phyloP scores from a whole-genome alignment of 345 rosid genomes.

The Turnera subulata region DNA sequence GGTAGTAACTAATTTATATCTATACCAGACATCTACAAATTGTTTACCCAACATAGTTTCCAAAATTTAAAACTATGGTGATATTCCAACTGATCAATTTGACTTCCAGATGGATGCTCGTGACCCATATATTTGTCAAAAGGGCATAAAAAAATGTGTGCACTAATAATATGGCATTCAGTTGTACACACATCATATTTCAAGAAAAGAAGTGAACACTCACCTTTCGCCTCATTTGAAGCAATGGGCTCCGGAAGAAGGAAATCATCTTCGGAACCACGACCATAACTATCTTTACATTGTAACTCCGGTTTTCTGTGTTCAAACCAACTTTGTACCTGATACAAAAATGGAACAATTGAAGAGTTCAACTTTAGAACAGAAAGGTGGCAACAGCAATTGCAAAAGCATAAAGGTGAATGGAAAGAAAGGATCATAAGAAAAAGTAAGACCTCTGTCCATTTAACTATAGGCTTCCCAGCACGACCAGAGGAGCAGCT shows the following conservation, averaged over 20 bases:
- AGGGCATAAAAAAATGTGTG: too few relatives aligned
- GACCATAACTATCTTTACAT: conserved; percentile 30
- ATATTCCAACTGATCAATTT: too few relatives aligned
- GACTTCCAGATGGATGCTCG: too few relatives aligned
- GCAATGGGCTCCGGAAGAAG: conserved; percentile 20
- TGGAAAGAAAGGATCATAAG: not conserved
- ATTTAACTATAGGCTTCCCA: conserved; percentile 58
- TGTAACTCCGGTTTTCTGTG: conserved; percentile 24
- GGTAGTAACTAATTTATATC: too few relatives aligned
- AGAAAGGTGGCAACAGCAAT: not conserved
- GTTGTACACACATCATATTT: not conserved
- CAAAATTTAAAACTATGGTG: too few relatives aligned
- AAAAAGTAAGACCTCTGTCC: conserved; percentile 48
- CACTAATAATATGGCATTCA: not conserved
- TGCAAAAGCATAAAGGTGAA: not conserved
- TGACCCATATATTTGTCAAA: too few relatives aligned
- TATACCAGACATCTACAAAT: too few relatives aligned
- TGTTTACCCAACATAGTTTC: too few relatives aligned
- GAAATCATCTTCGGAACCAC: conserved; percentile 24
- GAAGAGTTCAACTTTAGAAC: not conserved
- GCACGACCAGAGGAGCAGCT: conserved; percentile 67
- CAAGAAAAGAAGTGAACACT: not conserved
- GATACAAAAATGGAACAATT: conserved; percentile 6
- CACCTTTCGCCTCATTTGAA: conserved; percentile 36
- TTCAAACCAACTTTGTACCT: conserved; percentile 51